phyloP scores from a whole-genome alignment of 495 filamentous ascomycete species.

The Choiromyces venosus region DNA sequence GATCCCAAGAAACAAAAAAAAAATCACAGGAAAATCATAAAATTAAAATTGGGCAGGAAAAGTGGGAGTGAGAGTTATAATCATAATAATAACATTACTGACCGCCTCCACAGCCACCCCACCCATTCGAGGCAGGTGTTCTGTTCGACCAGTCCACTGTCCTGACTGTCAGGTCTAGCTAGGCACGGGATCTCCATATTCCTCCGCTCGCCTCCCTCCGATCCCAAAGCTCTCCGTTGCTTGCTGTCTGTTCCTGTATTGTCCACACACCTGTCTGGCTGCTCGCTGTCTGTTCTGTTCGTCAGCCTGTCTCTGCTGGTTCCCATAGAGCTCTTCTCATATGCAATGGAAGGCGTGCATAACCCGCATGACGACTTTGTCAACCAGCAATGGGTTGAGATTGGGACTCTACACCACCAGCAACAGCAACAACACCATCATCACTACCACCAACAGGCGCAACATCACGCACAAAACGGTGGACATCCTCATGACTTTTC shows the following conservation, averaged over 20 bases:
- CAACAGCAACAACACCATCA: constrained; percentile 36
- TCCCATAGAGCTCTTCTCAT: constrained; percentile 37
- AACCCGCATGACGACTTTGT: constrained; percentile 48
- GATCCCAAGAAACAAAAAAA: constrained; percentile 27
- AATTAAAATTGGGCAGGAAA: background rate
- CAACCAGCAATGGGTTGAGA: constrained; percentile 53
- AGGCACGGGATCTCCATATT: constrained; percentile 38
- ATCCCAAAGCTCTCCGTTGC: constrained; percentile 30
- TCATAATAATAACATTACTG: constrained; percentile 21
- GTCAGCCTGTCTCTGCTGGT: constrained; percentile 35
- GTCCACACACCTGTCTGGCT: constrained; percentile 13
- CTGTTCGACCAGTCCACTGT: background rate
- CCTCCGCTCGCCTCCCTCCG: constrained; percentile 32
- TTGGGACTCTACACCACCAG: constrained; percentile 46
- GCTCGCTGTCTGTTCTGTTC: constrained; percentile 24
- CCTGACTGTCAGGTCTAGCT: constrained; percentile 21
- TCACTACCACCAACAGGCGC: constrained; percentile 44
- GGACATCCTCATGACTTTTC: constrained; percentile 50
- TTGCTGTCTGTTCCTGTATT: constrained; percentile 19
- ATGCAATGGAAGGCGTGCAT: constrained; percentile 44
- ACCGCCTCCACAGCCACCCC: constrained; percentile 38
- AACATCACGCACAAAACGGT: constrained; percentile 52
- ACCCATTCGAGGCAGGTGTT: constrained; percentile 26
- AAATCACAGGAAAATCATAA: constrained; percentile 27
- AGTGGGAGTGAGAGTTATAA: background rate